Evolutionary conservation across 2,329 filamentous ascomycete species (phyloP), one percentile per base, ranked within the genome.

Genomic region (Mycosphaerella arachidis): DNA sequence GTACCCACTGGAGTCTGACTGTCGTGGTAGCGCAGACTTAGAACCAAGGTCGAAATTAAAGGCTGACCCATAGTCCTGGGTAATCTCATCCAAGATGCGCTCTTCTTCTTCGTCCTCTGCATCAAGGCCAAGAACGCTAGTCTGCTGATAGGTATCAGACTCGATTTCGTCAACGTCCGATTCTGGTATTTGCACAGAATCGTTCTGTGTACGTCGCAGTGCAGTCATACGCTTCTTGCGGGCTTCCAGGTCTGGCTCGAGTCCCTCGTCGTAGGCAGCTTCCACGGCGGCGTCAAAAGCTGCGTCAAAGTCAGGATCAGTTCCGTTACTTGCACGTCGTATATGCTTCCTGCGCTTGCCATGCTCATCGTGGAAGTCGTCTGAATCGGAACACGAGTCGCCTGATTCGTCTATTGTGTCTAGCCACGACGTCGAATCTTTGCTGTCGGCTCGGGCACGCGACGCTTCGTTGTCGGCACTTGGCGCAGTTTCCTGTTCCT

Each of bases 281-380:
- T 97, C 94, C 8, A 97, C 92, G 13, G 94, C 94, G 27, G 92
- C 93, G 76, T 97, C 93, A 48, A 97, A 81, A 4, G 94, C 94
- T 8, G 91, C 92, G 75, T 97, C 92, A 66, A 97, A 96, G 71
- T 96, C 92, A 6, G 90, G 88, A 72, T 96, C 91, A 0, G 91
- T 94, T 31, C 83, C 86, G 48, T 86, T 86, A 64, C 89, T 93
- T 2, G 82, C 72, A 37, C 81, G 81, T 53, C 88, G 85, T 56
- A 91, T 84, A 65, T 89, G 87, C 69, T 88, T 90, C 64, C 88
- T 82, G 62, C 85, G 82, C 52, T 89, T 76, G 48, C 86, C 83
- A 60, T 87, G 76, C 1, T 88, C 90, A 53, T 90, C 82, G 46
- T 62, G 57, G 24, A 64, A 62, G 0, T 92, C 96, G 1, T 91